phyloP scores from a whole-genome alignment of 2,329 filamentous ascomycete genomes.

The Ophiostoma tasmaniense region DNA sequence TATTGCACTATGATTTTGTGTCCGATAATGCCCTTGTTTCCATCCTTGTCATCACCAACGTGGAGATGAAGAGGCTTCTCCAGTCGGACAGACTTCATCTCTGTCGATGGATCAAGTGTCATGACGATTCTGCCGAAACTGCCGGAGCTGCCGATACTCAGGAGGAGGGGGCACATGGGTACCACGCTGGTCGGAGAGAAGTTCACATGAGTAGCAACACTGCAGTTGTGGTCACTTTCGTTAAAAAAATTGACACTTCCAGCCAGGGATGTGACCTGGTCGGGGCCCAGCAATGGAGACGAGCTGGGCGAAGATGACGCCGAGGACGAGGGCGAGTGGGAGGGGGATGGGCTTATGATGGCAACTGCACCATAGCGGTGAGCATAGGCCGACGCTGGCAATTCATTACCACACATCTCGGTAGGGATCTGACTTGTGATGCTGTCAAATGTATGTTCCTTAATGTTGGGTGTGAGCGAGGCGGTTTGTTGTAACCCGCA shows the following conservation, averaged over 20 bases:
- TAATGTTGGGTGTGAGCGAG: background rate
- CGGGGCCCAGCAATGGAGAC: background rate
- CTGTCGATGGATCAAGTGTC: background rate
- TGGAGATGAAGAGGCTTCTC: slow-evolving; percentile 18
- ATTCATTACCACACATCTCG: slow-evolving; percentile 19
- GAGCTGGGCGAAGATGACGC: background rate
- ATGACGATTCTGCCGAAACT: slow-evolving; percentile 8
- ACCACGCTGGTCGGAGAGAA: slow-evolving; percentile 13
- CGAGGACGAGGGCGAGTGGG: background rate
- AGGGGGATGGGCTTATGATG: slow-evolving; percentile 11
- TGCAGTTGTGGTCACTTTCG: slow-evolving; percentile 16
- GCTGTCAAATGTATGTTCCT: background rate
- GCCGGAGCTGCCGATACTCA: slow-evolving; percentile 17
- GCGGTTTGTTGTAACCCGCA: background rate
- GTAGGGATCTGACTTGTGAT: background rate
- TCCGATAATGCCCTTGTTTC: slow-evolving; percentile 20
- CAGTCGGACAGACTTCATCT: slow-evolving; percentile 7
- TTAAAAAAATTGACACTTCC: slow-evolving; percentile 21
- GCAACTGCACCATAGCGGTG: slow-evolving; percentile 21
- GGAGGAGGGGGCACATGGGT: slow-evolving; percentile 2
- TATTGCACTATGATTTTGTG: slow-evolving; percentile 16
- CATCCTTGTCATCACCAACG: slow-evolving; percentile 19
- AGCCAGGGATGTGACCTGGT: background rate
- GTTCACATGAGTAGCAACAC: slow-evolving; percentile 19
- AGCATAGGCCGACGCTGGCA: slow-evolving; percentile 10